These are phyloP conservation scores for Neofusicoccum sp. DNA, from an alignment of 2,329 filamentous ascomycete species.

Conservation along the genomic window DNA sequence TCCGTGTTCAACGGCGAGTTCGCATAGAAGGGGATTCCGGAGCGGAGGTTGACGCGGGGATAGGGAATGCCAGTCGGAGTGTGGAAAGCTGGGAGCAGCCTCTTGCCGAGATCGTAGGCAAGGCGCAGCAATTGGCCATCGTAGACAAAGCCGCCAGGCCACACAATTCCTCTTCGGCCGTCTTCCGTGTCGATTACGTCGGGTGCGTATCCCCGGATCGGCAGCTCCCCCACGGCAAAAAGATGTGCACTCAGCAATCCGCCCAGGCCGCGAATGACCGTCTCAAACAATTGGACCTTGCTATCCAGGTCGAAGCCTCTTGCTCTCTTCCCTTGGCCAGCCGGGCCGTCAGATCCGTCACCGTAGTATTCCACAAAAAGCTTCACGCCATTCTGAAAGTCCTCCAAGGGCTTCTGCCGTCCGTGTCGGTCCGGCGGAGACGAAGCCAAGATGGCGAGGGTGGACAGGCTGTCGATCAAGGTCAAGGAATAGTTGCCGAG, in stretches of 20 bases:
- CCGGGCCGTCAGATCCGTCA: slow-evolving; percentile 71
- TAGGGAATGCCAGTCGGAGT: slow-evolving; percentile 91
- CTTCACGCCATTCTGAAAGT: slow-evolving; percentile 78
- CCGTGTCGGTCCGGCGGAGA: slow-evolving; percentile 60
- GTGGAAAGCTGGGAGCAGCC: slow-evolving; percentile 88
- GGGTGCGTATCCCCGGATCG: slow-evolving; percentile 77
- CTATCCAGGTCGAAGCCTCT: slow-evolving; percentile 92
- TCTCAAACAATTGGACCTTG: slow-evolving; percentile 98
- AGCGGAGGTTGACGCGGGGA: slow-evolving; percentile 85
- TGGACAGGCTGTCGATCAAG: slow-evolving; percentile 91
- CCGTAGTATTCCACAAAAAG: slow-evolving; percentile 82
- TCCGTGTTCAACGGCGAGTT: slow-evolving; percentile 77
- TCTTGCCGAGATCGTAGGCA: slow-evolving; percentile 79
- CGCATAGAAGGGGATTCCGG: slow-evolving; percentile 88
- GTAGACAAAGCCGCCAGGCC: slow-evolving; percentile 79
- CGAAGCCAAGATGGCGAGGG: slow-evolving; percentile 87
- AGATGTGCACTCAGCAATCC: slow-evolving; percentile 90
- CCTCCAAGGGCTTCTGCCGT: slow-evolving; percentile 52
- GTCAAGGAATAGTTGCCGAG: slow-evolving; percentile 97
- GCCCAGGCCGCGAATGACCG: slow-evolving; percentile 89
- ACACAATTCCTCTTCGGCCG: slow-evolving; percentile 56
- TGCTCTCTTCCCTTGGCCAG: slow-evolving; percentile 70
- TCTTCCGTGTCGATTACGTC: slow-evolving; percentile 37
- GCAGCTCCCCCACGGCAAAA: slow-evolving; percentile 88
- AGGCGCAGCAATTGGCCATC: slow-evolving; percentile 89